Percentiles rank a stretch among this genome's conserved stretches.
Conservation (phyloP, 441 rosid species). For the Populus hybrid region DNA sequence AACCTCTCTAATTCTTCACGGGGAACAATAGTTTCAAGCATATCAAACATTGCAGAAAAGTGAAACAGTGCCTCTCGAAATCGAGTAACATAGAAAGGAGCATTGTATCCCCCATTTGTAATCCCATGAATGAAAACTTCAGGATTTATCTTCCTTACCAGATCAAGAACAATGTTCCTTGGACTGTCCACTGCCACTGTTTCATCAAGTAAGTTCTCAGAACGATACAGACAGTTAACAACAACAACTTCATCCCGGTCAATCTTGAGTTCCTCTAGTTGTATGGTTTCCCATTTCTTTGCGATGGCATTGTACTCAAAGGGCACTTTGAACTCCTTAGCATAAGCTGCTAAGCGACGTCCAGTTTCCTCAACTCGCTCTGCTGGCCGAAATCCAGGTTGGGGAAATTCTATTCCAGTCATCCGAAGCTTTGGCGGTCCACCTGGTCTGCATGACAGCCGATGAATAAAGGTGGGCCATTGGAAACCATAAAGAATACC, state of each 20-base stretch:
- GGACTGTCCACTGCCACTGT: slow-evolving; percentile 58
- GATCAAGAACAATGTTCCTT: slow-evolving; percentile 55
- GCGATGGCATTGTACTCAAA: slow-evolving; percentile 58
- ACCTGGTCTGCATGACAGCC: slow-evolving; percentile 38
- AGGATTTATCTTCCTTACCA: slow-evolving; percentile 66
- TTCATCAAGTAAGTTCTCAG: slow-evolving; percentile 77
- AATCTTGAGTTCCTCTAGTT: slow-evolving; percentile 64
- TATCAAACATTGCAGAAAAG: slow-evolving; percentile 86
- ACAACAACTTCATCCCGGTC: slow-evolving; percentile 40
- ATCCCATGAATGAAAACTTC: slow-evolving; percentile 68
- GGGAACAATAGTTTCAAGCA: slow-evolving; percentile 79
- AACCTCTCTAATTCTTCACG: slow-evolving; percentile 63
- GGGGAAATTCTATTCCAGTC: slow-evolving; percentile 62
- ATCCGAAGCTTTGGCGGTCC: slow-evolving; percentile 57
- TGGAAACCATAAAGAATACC: slow-evolving; percentile 69
- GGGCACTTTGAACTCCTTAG: slow-evolving; percentile 44
- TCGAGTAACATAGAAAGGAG: slow-evolving; percentile 86
- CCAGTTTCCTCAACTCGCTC: slow-evolving; percentile 61
- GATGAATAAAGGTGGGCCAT: slow-evolving; percentile 52
- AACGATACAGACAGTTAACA: slow-evolving; percentile 67
- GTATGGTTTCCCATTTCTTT: slow-evolving; percentile 62
- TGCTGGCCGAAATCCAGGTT: slow-evolving; percentile 54
- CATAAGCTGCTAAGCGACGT: slow-evolving; percentile 48
- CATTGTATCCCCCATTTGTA: slow-evolving; percentile 64
- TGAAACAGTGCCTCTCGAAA: slow-evolving; percentile 84